phyloP scores from a whole-genome alignment of 257 asterid genomes.

The Salvia hispanica region DNA sequence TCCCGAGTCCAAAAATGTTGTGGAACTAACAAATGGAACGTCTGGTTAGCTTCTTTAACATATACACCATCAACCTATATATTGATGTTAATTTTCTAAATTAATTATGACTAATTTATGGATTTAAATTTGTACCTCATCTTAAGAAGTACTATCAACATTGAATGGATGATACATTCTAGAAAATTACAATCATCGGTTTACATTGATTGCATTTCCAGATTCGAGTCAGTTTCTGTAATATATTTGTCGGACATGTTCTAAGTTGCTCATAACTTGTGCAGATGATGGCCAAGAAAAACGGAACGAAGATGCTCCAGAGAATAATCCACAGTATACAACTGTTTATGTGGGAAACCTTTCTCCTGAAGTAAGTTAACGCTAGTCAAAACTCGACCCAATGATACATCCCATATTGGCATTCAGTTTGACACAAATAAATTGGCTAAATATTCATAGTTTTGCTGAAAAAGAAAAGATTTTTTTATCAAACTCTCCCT shows the following conservation, averaged over 20 bases:
- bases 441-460: neutral
- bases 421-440: neutral
- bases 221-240: too few relatives aligned
- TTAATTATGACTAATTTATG: neutral
- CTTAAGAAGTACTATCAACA: neutral
- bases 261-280: conserved; percentile 24
- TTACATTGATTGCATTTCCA: neutral
- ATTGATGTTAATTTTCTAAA: neutral
- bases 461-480: neutral
- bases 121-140: neutral
- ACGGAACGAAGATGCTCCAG: conserved; percentile 72
- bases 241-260: neutral
- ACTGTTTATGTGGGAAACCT: conserved; percentile 91
- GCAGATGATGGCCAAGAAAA: conserved; percentile 75
- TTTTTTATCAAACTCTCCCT: neutral
- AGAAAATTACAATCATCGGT: conserved; percentile 1
- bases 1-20: conserved; percentile 56
- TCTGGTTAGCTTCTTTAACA: conserved; percentile 48
- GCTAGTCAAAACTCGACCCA: neutral
- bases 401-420: neutral
- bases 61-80: neutral
- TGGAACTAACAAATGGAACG: conserved; percentile 63
- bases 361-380: conserved; percentile 69
- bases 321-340: conserved; percentile 74
- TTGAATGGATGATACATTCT: neutral